phyloP scores from a whole-genome alignment of 805 yeast genomes.

The Saccharomyces eubayanus region DNA sequence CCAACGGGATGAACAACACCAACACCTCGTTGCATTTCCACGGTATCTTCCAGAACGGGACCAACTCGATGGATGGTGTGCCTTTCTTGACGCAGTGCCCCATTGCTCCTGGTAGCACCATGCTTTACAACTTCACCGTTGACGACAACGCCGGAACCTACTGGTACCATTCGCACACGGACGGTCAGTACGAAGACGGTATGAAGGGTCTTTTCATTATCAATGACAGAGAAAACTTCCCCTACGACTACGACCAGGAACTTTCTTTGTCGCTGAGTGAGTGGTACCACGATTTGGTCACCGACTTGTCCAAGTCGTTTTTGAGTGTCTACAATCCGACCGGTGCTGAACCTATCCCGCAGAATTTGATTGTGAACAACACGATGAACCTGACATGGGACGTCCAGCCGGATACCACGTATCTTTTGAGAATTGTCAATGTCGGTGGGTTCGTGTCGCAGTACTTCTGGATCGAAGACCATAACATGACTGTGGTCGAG shows the following conservation, averaged over 20 bases:
- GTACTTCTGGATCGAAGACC: slow-evolving; percentile 82
- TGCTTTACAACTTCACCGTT: slow-evolving; percentile 82
- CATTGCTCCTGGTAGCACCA: slow-evolving; percentile 66
- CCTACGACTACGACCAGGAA: slow-evolving; percentile 78
- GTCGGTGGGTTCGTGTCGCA: slow-evolving; percentile 90
- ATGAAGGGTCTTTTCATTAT: slow-evolving; percentile 73
- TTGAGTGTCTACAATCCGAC: slow-evolving; percentile 78
- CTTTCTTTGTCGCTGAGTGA: slow-evolving; percentile 61
- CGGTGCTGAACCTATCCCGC: slow-evolving; percentile 97
- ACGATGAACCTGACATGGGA: slow-evolving; percentile 67
- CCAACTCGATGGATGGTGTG: slow-evolving; percentile 85
- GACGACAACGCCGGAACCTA: slow-evolving; percentile 74
- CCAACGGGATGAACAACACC: slow-evolving; percentile 59
- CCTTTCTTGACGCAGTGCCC: slow-evolving; percentile 86
- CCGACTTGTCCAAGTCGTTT: slow-evolving; percentile 46
- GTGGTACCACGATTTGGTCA: slow-evolving; percentile 70
- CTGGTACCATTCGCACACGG: slow-evolving; percentile 96
- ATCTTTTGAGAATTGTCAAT: slow-evolving; percentile 71
- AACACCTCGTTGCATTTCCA: slow-evolving; percentile 87
- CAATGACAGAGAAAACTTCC: slow-evolving; percentile 52
- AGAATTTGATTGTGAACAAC: slow-evolving; percentile 68
- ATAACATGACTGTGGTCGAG: slow-evolving; percentile 76
- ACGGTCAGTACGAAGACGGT: slow-evolving; percentile 91
- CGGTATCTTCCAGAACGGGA: slow-evolving; percentile 71
- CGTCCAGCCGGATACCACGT: slow-evolving; percentile 80